Evolutionary conservation across 306 rosid genomes (phyloP), one percentile per base, ranked within the genome.

Genomic region (Cotoneaster glaucophyllus): DNA sequence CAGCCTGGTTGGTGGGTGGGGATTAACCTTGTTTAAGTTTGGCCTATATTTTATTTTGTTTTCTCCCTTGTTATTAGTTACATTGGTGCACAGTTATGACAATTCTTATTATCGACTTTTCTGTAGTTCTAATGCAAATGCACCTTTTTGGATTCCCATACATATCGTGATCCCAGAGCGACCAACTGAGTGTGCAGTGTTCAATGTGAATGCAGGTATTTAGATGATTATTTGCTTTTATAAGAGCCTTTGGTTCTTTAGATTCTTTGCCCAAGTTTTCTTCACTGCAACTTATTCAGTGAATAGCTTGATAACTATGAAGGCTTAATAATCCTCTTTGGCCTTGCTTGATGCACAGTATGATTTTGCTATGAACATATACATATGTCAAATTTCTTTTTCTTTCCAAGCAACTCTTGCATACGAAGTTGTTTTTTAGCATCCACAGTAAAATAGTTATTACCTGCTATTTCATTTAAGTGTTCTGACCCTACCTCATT

Each of bases 121-220:
- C 65, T 69, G 78, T 63, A 94, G 98, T 82, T 92, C 97, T 71
- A 88, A 83, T 71, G 85, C 86, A 56, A 92, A 82, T 73, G 84
- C 97, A 64, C 92, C 97, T 75, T 94, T 94, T 90, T 94, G 98
- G 98, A 94, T 90, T 82, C 98, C 98, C 52, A 84, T 94, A 77
- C 95, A 92, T 70, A 86, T 90, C 71, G 95, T 94, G 82, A 89
- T 88, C 80, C 98, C 98, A 29, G 98, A 94, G 88, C 87, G 98
- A 74, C 97, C 98, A 6, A 94, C 98, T 34, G 98, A 94, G 85
- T 88, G 90, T 79, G 92, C 90, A 50, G 93, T 86, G 67, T 87
- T 94, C 82, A 92, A 90, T 82, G 95, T 92, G 83, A 86, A 81
- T 64, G 98, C 97, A 81, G 98, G 98, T 94, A 94, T 66, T 54